Percentiles rank a stretch among this genome's conserved stretches.
Conservation (phyloP, 495 filamentous ascomycete genomes). For the Penicillium longicatenatum region DNA sequence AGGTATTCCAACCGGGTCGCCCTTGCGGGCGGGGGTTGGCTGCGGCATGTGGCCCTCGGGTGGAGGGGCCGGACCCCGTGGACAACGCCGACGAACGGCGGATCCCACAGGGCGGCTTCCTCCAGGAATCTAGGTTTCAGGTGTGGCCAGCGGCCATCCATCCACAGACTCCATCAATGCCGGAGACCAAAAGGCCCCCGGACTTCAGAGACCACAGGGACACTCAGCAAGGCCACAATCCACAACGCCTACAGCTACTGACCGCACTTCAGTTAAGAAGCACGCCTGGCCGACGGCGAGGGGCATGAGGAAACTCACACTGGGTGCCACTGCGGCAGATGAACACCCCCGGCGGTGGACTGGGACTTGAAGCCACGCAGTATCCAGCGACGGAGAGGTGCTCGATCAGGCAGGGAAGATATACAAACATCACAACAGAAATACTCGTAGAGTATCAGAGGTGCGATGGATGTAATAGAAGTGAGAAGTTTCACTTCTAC, state of each 20-base stretch:
- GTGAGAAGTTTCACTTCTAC: slow-evolving; percentile 13
- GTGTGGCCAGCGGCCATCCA: slow-evolving; percentile 48
- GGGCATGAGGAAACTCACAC: neutral
- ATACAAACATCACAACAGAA: neutral
- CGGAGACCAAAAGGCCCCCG: slow-evolving; percentile 16
- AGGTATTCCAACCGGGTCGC: slow-evolving; percentile 12
- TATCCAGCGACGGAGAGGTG: slow-evolving; percentile 2
- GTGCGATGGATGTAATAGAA: neutral
- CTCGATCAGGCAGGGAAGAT: slow-evolving; percentile 13
- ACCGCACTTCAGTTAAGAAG: too few species aligned
- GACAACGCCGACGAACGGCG: slow-evolving; percentile 32
- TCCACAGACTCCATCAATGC: slow-evolving; percentile 54
- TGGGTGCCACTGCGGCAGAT: neutral
- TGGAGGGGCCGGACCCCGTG: slow-evolving; percentile 34
- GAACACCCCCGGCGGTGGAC: neutral
- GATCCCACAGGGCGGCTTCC: slow-evolving; percentile 38
- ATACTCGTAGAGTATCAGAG: neutral
- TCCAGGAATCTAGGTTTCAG: slow-evolving; percentile 42
- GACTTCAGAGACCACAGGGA: slow-evolving; percentile 20
- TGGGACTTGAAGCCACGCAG: neutral
- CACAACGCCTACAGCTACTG: neutral
- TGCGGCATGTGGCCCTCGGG: slow-evolving; percentile 40
- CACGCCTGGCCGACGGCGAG: neutral
- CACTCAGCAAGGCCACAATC: neutral
- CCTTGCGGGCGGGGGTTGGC: slow-evolving; percentile 11